Evolutionary conservation across 2,329 filamentous ascomycete genomes (phyloP), one percentile per base, ranked within the genome.

Genomic region (Scopulariopsis brevicaulis): DNA sequence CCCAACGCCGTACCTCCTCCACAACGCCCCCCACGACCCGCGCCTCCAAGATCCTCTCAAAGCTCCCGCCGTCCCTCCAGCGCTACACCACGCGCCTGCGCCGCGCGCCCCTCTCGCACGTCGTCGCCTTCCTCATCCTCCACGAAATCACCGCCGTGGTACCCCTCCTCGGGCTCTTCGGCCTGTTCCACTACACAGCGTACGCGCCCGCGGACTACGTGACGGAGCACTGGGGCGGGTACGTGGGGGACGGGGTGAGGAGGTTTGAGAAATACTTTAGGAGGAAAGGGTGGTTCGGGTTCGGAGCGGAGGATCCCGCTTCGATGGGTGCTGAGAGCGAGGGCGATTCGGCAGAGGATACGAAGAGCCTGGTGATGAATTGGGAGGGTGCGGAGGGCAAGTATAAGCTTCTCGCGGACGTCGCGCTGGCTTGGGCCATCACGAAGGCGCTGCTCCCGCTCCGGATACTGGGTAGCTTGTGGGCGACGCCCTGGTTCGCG

Each of bases 401-500:
- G 61, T 83, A 84, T 65, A 78, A 75, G 61, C 73, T 85, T n/a
- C 73, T 83, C 5, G 73, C 84, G 0, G 83, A 86, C 70, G 82
- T 97, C 62, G 94, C 90, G 25, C 87, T 94, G 22, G 92, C 94
- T 5, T 99, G 94, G 75, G 88, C 90, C 1, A 81, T 96, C 62
- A 95, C 90, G 1, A 99, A 99, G 73, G 84, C 84, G 18, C 67
- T 97, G 59, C 70, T 99, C 62, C 90, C 94, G 0, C 65, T 89
- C 14, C 80, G 94, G 63, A 81, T 99, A 61, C 74, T 86, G 28
- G 71, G 83, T 7, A 96, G 92, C 72, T 80, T 95, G 4, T 96
- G 89, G 90, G 87, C 82, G 15, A 96, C 94, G 53, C 94, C 94
- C 4, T 95, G 90, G 87, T 95, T 97, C 77, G 92, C 92, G 1